Conservation (phyloP, 192 early-diverging fungal genomes). For the Piromyces sp. region DNA sequence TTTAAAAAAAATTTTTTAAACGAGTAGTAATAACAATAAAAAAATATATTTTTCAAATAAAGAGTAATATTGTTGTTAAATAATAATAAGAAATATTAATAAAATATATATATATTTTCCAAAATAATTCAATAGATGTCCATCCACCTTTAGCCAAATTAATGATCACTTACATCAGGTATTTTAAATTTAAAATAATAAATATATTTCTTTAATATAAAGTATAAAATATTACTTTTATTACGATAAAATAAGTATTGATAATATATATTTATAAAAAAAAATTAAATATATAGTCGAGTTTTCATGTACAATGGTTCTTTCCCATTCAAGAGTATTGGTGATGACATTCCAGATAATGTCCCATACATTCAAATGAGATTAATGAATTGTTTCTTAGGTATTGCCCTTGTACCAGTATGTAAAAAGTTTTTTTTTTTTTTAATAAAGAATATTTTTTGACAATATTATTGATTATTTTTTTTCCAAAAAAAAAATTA, state of each 20-base stretch:
- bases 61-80: too few relatives aligned
- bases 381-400: background rate
- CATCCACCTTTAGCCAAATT: background rate
- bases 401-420: slow-evolving; percentile 3
- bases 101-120: too few relatives aligned
- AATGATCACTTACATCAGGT: background rate
- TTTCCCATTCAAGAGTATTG: background rate
- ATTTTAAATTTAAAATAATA: background rate
- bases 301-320: background rate
- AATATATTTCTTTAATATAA: too few relatives aligned
- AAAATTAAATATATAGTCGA: background rate
- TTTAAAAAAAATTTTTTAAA: too few relatives aligned
- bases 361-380: background rate
- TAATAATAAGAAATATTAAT: too few relatives aligned
- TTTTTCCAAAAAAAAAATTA: background rate
- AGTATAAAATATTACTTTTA: too few relatives aligned
- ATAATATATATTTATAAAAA: too few relatives aligned
- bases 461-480: background rate
- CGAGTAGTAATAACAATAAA: too few relatives aligned
- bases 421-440: background rate
- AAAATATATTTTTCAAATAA: too few relatives aligned
- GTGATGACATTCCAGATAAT: background rate
- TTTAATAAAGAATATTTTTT: too few relatives aligned
- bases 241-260: too few relatives aligned
- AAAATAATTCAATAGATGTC: background rate